Percentiles rank a stretch among this genome's conserved stretches.
Evolutionary conservation across 2,329 filamentous ascomycete species (phyloP).

Genomic region (Neofusicoccum sp.): DNA sequence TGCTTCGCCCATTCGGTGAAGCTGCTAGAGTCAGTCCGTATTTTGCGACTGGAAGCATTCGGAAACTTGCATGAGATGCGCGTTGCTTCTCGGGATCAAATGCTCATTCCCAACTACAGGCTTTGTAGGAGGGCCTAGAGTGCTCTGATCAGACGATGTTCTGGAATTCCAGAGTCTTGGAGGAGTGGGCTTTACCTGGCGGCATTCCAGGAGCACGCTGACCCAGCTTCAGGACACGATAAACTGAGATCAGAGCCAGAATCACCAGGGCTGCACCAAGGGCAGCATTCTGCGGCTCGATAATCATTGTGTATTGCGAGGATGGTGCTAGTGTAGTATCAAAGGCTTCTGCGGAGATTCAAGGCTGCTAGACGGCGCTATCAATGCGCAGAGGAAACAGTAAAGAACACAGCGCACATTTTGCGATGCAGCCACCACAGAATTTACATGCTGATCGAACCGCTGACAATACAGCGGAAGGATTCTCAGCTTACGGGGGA

Average conservation of each 20-base stretch:
- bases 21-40: not conserved
- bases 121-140: conserved; percentile 42
- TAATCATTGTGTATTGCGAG: not conserved
- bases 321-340: no score
- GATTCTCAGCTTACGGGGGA: no score
- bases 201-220: not conserved
- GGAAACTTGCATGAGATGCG: conserved; percentile 7
- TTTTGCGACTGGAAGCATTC: not conserved
- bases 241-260: not conserved
- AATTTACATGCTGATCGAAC: no score
- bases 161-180: no score
- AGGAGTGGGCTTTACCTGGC: not conserved
- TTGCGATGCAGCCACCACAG: no score
- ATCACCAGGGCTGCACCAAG: not conserved
- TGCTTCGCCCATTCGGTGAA: conserved; percentile 48
- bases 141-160: not conserved
- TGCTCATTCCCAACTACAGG: conserved; percentile 47
- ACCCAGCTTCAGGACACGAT: not conserved
- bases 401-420: no score
- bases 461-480: no score
- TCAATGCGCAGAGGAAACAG: no score
- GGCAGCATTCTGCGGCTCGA: not conserved
- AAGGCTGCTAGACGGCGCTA: no score
- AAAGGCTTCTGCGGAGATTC: no score
- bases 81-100: conserved; percentile 5